Percentiles rank a stretch among this genome's conserved stretches.
Conservation (phyloP, 352 stramenopile species). For the Phytophthora sansomeana region DNA sequence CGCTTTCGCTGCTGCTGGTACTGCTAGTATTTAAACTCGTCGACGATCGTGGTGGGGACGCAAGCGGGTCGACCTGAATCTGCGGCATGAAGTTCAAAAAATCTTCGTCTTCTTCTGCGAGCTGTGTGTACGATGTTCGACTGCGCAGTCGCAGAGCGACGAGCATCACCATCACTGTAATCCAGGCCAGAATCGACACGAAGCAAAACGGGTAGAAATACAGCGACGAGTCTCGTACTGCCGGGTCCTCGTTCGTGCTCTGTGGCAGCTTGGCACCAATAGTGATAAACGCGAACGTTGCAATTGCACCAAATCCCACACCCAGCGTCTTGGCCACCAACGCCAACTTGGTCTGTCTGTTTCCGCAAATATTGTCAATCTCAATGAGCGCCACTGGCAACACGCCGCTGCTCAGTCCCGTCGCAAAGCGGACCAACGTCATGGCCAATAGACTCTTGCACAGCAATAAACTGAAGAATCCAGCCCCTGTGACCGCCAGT, state of each 20-base stretch:
- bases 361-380: conserved; percentile 86
- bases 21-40: conserved; percentile 45
- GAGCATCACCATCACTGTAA: conserved; percentile 73
- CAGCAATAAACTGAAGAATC: conserved; percentile 78
- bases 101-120: conserved; percentile 64
- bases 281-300: conserved; percentile 60
- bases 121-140: conserved; percentile 70
- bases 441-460: conserved; percentile 84
- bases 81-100: conserved; percentile 57
- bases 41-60: conserved; percentile 28
- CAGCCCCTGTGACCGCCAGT: conserved; percentile 66
- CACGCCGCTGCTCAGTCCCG: conserved; percentile 77
- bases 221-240: conserved; percentile 54
- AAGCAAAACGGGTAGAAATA: conserved; percentile 86
- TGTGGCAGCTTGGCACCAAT: conserved; percentile 59
- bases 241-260: conserved; percentile 34
- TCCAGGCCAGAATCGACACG: conserved; percentile 75
- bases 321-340: conserved; percentile 74
- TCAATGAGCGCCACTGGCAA: conserved; percentile 79
- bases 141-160: conserved; percentile 70
- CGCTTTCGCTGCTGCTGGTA: conserved; percentile 42
- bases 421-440: conserved; percentile 79
- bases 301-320: conserved; percentile 56
- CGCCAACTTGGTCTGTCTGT: conserved; percentile 72
- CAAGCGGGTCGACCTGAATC: conserved; percentile 40